Evolutionary conservation across 305 asterid species (phyloP).

Genomic region (Fraxinus nigra): DNA sequence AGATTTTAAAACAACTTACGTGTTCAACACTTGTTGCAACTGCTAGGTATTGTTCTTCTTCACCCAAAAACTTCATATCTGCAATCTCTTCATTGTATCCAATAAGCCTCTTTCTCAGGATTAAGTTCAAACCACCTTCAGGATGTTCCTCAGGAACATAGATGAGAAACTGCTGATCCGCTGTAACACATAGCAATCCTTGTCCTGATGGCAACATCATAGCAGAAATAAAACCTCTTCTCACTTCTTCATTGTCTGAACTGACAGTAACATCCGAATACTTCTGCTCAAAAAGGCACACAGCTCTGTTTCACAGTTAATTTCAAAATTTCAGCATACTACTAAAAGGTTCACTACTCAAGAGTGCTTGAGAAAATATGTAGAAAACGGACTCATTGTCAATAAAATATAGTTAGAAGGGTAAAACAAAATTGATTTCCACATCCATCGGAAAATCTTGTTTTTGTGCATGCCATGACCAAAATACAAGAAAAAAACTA

Average conservation of each 20-base stretch:
- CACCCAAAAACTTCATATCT: slow-evolving; percentile 94
- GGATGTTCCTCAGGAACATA: slow-evolving; percentile 55
- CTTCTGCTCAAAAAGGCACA: slow-evolving; percentile 78
- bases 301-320: slow-evolving; percentile 57
- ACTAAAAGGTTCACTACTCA: not conserved
- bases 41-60: slow-evolving; percentile 83
- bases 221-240: slow-evolving; percentile 84
- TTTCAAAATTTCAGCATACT: slow-evolving; percentile 19
- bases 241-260: slow-evolving; percentile 63
- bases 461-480: not conserved
- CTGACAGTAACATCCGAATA: slow-evolving; percentile 72
- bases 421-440: not conserved
- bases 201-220: slow-evolving; percentile 68
- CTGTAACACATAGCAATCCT: slow-evolving; percentile 86
- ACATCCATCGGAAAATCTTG: not conserved
- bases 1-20: slow-evolving; percentile 32
- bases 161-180: slow-evolving; percentile 90
- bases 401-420: not conserved
- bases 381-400: not conserved
- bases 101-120: slow-evolving; percentile 68
- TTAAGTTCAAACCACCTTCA: slow-evolving; percentile 50
- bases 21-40: slow-evolving; percentile 96
- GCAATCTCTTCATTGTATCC: slow-evolving; percentile 96
- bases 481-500: not conserved
- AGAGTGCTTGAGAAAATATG: slow-evolving; percentile 15